These are phyloP conservation scores for Penicillium verrucosum DNA, from an alignment of 2,329 filamentous ascomycete species.

Conservation along the genomic window DNA sequence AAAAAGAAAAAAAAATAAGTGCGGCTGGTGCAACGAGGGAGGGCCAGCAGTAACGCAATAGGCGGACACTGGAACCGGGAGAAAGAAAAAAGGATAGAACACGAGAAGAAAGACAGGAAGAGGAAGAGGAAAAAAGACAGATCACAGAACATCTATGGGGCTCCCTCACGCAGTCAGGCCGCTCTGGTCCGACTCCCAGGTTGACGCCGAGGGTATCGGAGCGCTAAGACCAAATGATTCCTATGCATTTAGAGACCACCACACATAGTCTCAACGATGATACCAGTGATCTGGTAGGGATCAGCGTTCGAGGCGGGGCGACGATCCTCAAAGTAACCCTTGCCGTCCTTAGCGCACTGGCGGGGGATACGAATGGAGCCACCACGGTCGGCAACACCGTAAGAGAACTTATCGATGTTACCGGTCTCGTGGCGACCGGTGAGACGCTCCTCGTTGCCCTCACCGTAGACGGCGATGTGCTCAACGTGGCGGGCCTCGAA, in stretches of 20 bases:
- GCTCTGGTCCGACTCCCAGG: conserved; percentile 36
- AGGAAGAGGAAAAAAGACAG: conserved; percentile 15
- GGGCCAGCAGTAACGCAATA: conserved; percentile 20
- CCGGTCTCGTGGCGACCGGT: conserved; percentile 95
- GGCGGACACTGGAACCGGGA: conserved; percentile 24
- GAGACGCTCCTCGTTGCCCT: conserved; percentile 91
- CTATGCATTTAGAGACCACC: conserved; percentile 39
- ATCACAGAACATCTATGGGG: conserved; percentile 26
- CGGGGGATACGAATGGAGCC: conserved; percentile 90
- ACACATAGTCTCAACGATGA: conserved; percentile 69
- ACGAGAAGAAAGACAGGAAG: conserved; percentile 11
- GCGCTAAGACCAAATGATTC: conserved; percentile 35
- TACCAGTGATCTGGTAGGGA: conserved; percentile 79
- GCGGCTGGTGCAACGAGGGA: conserved; percentile 26
- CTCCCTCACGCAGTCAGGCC: conserved; percentile 35
- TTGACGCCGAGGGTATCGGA: conserved; percentile 43
- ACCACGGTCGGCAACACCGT: conserved; percentile 93
- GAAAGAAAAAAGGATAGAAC: conserved; percentile 19
- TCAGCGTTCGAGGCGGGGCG: conserved; percentile 81
- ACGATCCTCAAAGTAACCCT: conserved; percentile 90
- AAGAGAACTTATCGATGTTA: conserved; percentile 87
- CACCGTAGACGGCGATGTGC: conserved; percentile 91
- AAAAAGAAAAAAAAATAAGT: conserved; percentile 15
- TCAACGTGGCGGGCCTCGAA: conserved; percentile 72
- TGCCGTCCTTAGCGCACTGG: conserved; percentile 78